Percentiles rank a stretch among this genome's conserved stretches.
Conservation (phyloP, 768 basidiomycete species). For the Lentinula detonsa region DNA sequence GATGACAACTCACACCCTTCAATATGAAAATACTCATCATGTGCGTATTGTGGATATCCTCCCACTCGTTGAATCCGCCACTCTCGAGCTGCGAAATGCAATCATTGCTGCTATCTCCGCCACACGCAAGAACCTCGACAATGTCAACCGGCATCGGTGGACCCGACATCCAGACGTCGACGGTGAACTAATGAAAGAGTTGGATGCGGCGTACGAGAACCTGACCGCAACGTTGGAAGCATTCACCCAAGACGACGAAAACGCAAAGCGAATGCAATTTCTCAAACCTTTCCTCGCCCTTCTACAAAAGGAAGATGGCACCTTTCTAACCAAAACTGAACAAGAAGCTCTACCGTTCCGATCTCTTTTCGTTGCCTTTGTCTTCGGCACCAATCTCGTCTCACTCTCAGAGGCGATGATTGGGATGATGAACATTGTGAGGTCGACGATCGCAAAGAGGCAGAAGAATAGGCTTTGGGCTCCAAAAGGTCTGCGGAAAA, state of each 20-base stretch:
- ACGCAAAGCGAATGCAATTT: slow-evolving; percentile 25
- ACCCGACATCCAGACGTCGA: slow-evolving; percentile 11
- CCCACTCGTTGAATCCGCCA: slow-evolving; percentile 26
- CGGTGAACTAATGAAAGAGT: slow-evolving; percentile 11
- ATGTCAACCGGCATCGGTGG: slow-evolving; percentile 31
- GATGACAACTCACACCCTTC: slow-evolving; percentile 17
- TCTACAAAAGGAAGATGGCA: slow-evolving; percentile 19
- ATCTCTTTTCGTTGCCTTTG: slow-evolving; percentile 44
- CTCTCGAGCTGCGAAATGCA: slow-evolving; percentile 26
- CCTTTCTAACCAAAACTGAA: slow-evolving; percentile 4
- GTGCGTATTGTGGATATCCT: slow-evolving; percentile 27
- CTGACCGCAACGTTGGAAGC: slow-evolving; percentile 20
- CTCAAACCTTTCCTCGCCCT: slow-evolving; percentile 36
- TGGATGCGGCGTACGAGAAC: slow-evolving; percentile 20
- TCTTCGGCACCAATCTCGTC: slow-evolving; percentile 39
- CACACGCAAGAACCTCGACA: slow-evolving; percentile 17
- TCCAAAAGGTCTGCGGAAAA: slow-evolving; percentile 35
- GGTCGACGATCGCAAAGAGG: slow-evolving; percentile 30
- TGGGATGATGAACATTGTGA: slow-evolving; percentile 27
- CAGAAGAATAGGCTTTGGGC: slow-evolving; percentile 38
- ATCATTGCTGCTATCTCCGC: slow-evolving; percentile 19
- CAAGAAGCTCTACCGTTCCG: slow-evolving; percentile 21
- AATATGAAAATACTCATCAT: slow-evolving; percentile 20
- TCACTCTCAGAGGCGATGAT: slow-evolving; percentile 29
- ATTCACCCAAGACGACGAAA: slow-evolving; percentile 17